phyloP scores from a whole-genome alignment of 2,329 filamentous ascomycete genomes.

The Botrytis squamosa region DNA sequence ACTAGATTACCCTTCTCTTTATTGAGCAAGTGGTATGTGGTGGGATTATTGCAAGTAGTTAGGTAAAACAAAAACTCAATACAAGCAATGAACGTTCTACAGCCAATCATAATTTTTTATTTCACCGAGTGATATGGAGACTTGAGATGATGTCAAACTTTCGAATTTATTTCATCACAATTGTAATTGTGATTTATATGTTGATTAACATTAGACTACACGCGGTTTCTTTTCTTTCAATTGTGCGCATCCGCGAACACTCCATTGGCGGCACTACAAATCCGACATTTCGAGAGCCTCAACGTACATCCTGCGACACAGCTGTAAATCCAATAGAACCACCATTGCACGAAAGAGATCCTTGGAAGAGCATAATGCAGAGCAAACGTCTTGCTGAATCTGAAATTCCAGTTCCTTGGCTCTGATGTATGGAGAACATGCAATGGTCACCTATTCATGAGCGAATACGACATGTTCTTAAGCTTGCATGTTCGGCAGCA shows the following conservation, averaged over 20 bases:
- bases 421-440: background rate
- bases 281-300: background rate
- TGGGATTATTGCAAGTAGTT: slow-evolving; percentile 31
- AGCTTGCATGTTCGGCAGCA: background rate
- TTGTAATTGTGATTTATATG: background rate
- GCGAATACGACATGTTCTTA: background rate
- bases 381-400: background rate
- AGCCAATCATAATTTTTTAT: background rate
- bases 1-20: slow-evolving; percentile 58
- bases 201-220: background rate
- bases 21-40: slow-evolving; percentile 33
- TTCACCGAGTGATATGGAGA: background rate
- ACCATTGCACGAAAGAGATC: background rate
- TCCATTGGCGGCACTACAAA: background rate
- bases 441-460: background rate
- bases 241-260: background rate
- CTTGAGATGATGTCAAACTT: background rate
- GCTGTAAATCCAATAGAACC: background rate
- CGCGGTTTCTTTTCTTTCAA: background rate
- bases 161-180: background rate
- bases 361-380: background rate
- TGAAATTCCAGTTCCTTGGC: slow-evolving; percentile 15
- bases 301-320: background rate
- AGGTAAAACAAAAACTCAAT: slow-evolving; percentile 31
- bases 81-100: slow-evolving; percentile 24